Base-by-base conservation (phyloP, 192 early-diverging fungal genomes). In the Linnemannia exigua region DNA sequence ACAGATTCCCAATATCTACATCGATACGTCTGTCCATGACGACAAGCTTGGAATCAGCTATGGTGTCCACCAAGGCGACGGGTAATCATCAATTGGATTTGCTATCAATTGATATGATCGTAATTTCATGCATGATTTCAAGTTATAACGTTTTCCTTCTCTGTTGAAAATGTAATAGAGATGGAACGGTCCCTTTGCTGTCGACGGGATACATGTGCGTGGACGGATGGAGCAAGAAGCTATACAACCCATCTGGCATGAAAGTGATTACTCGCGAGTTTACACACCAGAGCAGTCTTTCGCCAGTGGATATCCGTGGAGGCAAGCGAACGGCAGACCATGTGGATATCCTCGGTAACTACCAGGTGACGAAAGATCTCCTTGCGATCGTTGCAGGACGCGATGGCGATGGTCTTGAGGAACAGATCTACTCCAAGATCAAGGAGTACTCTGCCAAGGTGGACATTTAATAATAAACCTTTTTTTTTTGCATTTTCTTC, bases 141-240 rank as follows among this genome's bases (percentile, higher is more conserved):
- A 44, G 15, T 67, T 36, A 66, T 20, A 67, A 16, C 20, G n/a
- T 54, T 67, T 50, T 35, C 36, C n/a, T 12, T 28, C n/a, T 67
- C 19, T 46, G 3, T 3, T 35, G 3, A 3, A 3, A 22, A 46
- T 33, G 9, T 67, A 81, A 88, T 74, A 96, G 96, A 33, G 97
- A 98, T 83, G 96, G 95, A 19, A 98, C 97, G 0, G 97, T 98
- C 3, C 97, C 97, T 0, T 83, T 98, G 22, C 61, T 98, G 38
- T 97, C 96, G 11, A 88, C 95, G 5, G 96, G 96, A 6, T 97
- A 96, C 85, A 98, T 98, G 97, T 97, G 96, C 74, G 90, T 90
- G 17, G 88, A 91, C 15, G 97, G 95, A 20, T 98, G 97, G 97
- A 92, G 90, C 50, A 92, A 95, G 80, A 82, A 90, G 41, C 89